Conservation (phyloP, 2,329 filamentous ascomycete genomes). For the Trichoderma sp. region DNA sequence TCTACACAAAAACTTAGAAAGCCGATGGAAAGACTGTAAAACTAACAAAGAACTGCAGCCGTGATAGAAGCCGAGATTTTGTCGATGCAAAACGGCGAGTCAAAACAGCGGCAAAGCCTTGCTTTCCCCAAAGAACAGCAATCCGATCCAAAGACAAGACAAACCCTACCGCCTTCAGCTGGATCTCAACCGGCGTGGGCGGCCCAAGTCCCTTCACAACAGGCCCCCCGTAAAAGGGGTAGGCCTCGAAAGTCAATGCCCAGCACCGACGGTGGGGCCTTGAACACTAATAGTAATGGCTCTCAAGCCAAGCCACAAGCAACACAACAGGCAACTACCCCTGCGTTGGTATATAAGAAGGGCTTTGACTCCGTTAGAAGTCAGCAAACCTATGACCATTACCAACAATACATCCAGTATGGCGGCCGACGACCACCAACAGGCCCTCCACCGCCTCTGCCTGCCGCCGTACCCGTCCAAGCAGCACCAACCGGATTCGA, state of each 20-base stretch:
- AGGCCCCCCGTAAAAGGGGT: conserved; percentile 7
- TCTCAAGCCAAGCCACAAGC: not conserved
- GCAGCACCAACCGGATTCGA: not conserved
- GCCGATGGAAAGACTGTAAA: conserved; percentile 27
- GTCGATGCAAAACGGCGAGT: conserved; percentile 19
- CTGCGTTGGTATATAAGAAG: not conserved
- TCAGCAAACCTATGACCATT: conserved; percentile 12
- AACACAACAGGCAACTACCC: not conserved
- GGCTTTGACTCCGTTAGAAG: not conserved
- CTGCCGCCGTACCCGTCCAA: not conserved
- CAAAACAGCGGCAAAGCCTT: not conserved
- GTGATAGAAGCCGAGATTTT: conserved; percentile 26
- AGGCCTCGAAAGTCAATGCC: conserved; percentile 13
- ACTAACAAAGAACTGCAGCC: conserved; percentile 35
- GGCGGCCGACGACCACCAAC: not conserved
- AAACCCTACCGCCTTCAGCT: not conserved
- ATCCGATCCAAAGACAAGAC: not conserved
- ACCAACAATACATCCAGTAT: conserved; percentile 8
- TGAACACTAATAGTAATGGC: not conserved
- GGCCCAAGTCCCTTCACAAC: not conserved
- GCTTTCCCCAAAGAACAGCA: not conserved
- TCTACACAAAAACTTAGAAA: conserved; percentile 25
- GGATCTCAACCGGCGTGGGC: not conserved
- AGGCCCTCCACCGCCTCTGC: not conserved
- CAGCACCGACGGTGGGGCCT: not conserved